Evolutionary conservation across 345 rosid genomes (phyloP).

Genomic region (Eucalyptus sp.): DNA sequence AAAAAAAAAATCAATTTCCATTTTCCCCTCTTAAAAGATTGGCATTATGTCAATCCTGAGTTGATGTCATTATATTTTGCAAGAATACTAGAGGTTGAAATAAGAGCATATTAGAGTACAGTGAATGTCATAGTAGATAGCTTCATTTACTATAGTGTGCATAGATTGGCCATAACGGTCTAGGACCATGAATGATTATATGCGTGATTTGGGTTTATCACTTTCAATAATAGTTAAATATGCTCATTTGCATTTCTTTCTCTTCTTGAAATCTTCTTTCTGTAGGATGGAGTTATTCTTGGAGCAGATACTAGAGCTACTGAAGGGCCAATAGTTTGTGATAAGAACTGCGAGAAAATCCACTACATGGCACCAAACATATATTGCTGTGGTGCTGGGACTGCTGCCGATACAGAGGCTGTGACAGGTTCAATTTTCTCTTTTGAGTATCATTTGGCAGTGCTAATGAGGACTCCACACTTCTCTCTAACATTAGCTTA

Average conservation of each 20-base stretch:
- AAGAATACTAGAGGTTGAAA: neutral
- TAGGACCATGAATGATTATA: neutral
- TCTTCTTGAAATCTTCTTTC: neutral
- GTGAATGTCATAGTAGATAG: neutral
- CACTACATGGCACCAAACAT: constrained; percentile 99
- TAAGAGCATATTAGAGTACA: neutral
- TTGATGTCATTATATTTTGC: neutral
- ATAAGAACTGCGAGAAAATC: constrained; percentile 96
- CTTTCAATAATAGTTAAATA: neutral
- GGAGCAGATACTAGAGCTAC: constrained; percentile 62
- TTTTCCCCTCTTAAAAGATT: neutral
- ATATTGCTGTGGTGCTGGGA: constrained; percentile 96
- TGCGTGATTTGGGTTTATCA: neutral
- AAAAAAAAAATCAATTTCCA: neutral
- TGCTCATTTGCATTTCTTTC: neutral
- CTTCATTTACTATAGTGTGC: neutral
- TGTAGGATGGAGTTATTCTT: constrained; percentile 86
- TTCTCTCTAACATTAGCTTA: neutral
- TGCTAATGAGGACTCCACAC: neutral
- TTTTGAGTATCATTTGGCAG: neutral
- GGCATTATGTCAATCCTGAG: neutral
- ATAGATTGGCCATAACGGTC: neutral
- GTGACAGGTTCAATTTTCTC: constrained; percentile 53
- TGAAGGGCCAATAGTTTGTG: constrained; percentile 91
- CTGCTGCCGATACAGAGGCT: constrained; percentile 98